Percentiles rank a stretch among this genome's conserved stretches.
phyloP scores from a whole-genome alignment of 352 stramenopile genomes.

The Peronospora destructor region DNA sequence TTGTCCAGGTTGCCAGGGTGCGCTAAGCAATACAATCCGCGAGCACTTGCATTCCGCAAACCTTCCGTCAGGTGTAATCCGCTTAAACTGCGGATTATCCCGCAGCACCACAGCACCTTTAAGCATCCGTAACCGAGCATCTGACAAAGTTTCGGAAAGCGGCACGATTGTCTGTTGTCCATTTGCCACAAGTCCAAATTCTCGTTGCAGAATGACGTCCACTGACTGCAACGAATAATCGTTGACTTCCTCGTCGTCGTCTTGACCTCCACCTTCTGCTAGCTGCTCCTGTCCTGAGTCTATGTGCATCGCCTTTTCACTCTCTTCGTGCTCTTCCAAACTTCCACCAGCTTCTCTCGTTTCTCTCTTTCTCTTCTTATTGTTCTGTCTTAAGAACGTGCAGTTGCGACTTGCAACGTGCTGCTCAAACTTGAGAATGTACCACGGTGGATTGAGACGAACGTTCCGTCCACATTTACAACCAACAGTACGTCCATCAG shows the following conservation, averaged over 20 bases:
- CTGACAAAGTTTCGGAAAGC: slow-evolving; percentile 3
- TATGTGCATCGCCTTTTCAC: too few relatives aligned
- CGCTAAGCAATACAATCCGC: slow-evolving; percentile 45
- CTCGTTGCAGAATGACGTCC: slow-evolving; percentile 22
- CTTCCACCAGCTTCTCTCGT: too few relatives aligned
- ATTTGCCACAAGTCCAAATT: slow-evolving; percentile 25
- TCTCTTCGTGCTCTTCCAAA: too few relatives aligned
- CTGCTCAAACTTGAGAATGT: slow-evolving; percentile 83
- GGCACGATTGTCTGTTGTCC: slow-evolving; percentile 11
- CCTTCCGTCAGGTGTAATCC: slow-evolving; percentile 54
- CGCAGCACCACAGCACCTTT: slow-evolving; percentile 31
- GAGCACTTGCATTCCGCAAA: slow-evolving; percentile 66
- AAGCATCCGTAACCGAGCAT: slow-evolving; percentile 19
- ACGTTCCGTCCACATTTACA: slow-evolving; percentile 72
- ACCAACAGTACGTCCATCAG: slow-evolving; percentile 46
- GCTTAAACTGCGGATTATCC: slow-evolving; percentile 41
- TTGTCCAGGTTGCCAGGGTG: slow-evolving; percentile 46
- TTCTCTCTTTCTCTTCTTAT: slow-evolving; percentile 8
- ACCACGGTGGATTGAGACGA: slow-evolving; percentile 74
- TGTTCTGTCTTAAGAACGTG: slow-evolving; percentile 43
- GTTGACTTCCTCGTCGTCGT: too few relatives aligned
- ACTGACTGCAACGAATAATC: slow-evolving; percentile 32
- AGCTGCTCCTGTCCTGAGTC: too few relatives aligned
- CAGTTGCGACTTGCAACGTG: slow-evolving; percentile 79
- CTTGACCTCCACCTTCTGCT: too few relatives aligned